A percentile compares a stretch with the other conserved stretches of the same genome.
Evolutionary conservation across 2,329 filamentous ascomycete species (phyloP).

Genomic region (Amauroascus niger): DNA sequence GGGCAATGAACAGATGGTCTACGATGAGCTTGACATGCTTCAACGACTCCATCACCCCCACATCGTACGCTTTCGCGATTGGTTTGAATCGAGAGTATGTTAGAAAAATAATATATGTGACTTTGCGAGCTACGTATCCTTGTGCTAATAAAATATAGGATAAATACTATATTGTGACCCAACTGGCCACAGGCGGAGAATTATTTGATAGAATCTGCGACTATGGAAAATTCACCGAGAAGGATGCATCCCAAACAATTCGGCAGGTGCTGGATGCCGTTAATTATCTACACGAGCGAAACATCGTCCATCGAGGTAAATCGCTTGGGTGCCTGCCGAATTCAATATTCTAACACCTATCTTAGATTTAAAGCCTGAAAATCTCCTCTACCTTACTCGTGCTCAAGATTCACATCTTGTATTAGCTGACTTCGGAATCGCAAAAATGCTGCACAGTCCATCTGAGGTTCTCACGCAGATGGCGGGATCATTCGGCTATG

Average conservation of each 20-base stretch:
- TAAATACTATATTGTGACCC: constrained; percentile 98
- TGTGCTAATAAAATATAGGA: constrained; percentile 49
- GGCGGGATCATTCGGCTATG: constrained; percentile 97
- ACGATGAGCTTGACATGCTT: constrained; percentile 90
- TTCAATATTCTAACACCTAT: constrained; percentile 7
- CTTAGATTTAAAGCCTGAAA: constrained; percentile 92
- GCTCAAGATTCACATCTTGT: constrained; percentile 73
- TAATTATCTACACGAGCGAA: constrained; percentile 85
- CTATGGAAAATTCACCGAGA: constrained; percentile 95
- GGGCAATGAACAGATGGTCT: constrained; percentile 97
- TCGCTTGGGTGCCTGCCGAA: neutral
- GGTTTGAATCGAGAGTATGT: constrained; percentile 92
- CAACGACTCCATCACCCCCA: constrained; percentile 85
- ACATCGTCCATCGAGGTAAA: constrained; percentile 88
- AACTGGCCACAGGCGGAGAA: constrained; percentile 90
- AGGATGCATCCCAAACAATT: constrained; percentile 92
- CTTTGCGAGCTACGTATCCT: constrained; percentile 5
- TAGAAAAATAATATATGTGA: neutral
- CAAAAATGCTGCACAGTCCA: constrained; percentile 88
- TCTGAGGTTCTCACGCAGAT: constrained; percentile 92
- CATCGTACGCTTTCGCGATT: constrained; percentile 95
- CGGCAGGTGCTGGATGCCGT: constrained; percentile 88
- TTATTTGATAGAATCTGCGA: constrained; percentile 97
- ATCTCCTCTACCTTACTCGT: constrained; percentile 81
- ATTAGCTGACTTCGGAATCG: constrained; percentile 94